Evolutionary conservation across 73 alveolate species (phyloP).

Genomic region (Paramecium sonneborni): DNA sequence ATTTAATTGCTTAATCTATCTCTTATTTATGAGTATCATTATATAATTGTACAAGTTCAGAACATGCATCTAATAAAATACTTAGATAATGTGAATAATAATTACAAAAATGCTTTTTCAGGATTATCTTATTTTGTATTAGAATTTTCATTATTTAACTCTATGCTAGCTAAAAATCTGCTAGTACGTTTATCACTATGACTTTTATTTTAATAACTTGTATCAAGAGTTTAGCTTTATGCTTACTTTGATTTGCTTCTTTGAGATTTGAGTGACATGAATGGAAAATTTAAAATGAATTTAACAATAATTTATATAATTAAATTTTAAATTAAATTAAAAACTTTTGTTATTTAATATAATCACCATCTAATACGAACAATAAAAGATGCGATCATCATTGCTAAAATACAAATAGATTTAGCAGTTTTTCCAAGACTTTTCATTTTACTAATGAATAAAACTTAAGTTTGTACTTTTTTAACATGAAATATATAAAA

Average conservation of each 20-base stretch:
- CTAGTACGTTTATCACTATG: slow-evolving; percentile 43
- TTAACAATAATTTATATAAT: background rate
- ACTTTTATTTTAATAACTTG: slow-evolving; percentile 20
- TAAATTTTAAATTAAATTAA: background rate
- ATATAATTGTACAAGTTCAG: slow-evolving; percentile 5
- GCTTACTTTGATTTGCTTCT: background rate
- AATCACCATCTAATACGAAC: background rate
- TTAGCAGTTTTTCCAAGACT: background rate
- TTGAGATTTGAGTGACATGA: slow-evolving; percentile 17
- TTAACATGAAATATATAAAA: background rate
- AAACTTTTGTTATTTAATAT: background rate
- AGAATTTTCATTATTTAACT: background rate
- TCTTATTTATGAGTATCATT: slow-evolving; percentile 39
- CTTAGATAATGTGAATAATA: background rate
- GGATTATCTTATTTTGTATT: background rate
- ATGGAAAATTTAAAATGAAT: background rate
- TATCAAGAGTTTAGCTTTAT: slow-evolving; percentile 8
- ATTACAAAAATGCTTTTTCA: slow-evolving; percentile 44
- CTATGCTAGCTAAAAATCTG: slow-evolving; percentile 42
- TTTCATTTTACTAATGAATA: background rate
- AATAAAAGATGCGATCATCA: background rate
- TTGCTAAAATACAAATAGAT: background rate
- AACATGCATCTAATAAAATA: slow-evolving; percentile 36
- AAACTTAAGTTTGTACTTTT: background rate
- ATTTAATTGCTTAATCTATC: slow-evolving; percentile 26